A percentile compares a stretch with the other conserved stretches of the same genome.
Evolutionary conservation across 2,329 filamentous ascomycete genomes (phyloP).

Genomic region (Akanthomyces uredinophilus): DNA sequence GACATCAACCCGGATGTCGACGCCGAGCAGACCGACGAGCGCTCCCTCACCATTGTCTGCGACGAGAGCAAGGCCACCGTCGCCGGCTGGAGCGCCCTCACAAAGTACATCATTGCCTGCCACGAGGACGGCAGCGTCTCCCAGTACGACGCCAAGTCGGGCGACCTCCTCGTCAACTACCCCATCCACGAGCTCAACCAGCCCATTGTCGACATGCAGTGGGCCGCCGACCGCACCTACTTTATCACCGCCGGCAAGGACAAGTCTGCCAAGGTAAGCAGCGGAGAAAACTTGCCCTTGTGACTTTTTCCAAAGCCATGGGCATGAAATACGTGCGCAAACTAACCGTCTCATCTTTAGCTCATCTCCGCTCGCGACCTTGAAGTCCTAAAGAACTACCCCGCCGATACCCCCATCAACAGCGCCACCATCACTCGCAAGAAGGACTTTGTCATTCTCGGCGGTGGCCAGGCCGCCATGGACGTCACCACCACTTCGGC

Average conservation of each 20-base stretch:
- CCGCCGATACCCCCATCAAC: conserved; percentile 91
- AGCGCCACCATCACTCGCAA: conserved; percentile 88
- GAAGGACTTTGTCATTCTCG: conserved; percentile 97
- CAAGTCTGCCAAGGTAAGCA: conserved; percentile 70
- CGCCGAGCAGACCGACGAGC: conserved; percentile 80
- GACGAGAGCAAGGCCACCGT: conserved; percentile 96
- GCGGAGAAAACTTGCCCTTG: conserved; percentile 19
- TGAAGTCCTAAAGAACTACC: conserved; percentile 87
- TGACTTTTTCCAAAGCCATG: too few relatives aligned
- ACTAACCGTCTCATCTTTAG: conserved; percentile 31
- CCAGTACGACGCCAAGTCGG: conserved; percentile 86
- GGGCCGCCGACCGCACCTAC: conserved; percentile 88
- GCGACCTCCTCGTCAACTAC: conserved; percentile 75
- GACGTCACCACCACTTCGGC: conserved; percentile 93
- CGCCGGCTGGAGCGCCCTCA: conserved; percentile 90
- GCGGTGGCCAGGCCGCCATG: conserved; percentile 97
- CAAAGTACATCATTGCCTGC: conserved; percentile 93
- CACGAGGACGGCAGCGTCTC: conserved; percentile 95
- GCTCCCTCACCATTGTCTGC: conserved; percentile 80
- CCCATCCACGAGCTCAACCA: conserved; percentile 80
- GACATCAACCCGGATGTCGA: conserved; percentile 81
- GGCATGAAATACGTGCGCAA: not conserved
- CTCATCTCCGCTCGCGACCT: conserved; percentile 83
- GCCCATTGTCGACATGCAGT: conserved; percentile 89
- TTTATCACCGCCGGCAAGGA: conserved; percentile 98